Conservation (phyloP, 495 filamentous ascomycete genomes). For the Trichoderma reesei region DNA sequence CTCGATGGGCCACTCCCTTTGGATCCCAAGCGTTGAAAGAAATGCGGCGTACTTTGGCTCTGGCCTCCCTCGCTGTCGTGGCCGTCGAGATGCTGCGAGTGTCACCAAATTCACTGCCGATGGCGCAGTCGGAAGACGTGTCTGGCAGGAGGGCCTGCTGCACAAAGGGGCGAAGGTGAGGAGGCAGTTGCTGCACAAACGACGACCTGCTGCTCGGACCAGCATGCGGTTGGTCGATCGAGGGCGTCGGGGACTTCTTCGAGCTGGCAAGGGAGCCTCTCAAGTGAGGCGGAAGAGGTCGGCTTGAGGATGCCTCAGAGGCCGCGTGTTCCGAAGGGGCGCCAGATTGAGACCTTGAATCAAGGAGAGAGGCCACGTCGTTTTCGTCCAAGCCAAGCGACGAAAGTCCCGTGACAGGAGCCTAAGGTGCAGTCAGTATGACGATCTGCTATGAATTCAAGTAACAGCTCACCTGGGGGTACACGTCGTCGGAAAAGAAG, state of each 20-base stretch:
- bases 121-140: too few relatives aligned
- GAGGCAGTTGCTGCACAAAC: not conserved
- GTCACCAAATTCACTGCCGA: not conserved
- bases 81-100: constrained; percentile 10
- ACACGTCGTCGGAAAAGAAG: not conserved
- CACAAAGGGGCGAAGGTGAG: not conserved
- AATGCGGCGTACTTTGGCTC: not conserved
- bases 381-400: not conserved
- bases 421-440: not conserved
- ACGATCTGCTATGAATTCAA: not conserved
- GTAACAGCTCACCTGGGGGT: not conserved
- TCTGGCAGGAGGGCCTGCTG: not conserved
- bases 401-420: not conserved
- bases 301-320: not conserved
- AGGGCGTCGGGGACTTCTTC: not conserved
- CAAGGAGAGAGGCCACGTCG: not conserved
- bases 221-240: not conserved
- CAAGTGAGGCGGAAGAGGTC: not conserved
- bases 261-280: not conserved
- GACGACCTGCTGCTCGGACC: not conserved
- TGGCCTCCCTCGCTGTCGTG: not conserved
- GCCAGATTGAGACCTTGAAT: too few relatives aligned
- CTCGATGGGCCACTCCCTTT: not conserved
- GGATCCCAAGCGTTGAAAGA: constrained; percentile 10
- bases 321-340: not conserved